Percentiles rank a stretch among this genome's conserved stretches.
These are phyloP conservation scores for Fusarium scirpi DNA, from an alignment of 2,329 filamentous ascomycete genomes.

Conservation along the genomic window DNA sequence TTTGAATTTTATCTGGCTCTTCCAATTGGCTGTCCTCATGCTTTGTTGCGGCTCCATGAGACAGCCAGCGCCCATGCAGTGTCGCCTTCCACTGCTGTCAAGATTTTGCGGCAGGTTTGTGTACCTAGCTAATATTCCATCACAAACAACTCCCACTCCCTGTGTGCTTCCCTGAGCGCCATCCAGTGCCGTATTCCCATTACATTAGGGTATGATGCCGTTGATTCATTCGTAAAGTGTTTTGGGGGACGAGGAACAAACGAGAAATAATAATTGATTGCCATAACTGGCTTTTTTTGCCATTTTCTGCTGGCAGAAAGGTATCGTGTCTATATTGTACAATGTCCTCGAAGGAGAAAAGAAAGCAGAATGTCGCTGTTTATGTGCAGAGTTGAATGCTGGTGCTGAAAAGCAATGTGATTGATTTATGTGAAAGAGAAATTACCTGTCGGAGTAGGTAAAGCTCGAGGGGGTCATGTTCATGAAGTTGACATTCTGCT, in stretches of 20 bases:
- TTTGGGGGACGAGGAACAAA: conserved; percentile 19
- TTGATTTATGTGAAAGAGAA: neutral
- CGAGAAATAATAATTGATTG: conserved; percentile 25
- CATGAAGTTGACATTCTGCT: conserved; percentile 52
- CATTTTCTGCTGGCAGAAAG: conserved; percentile 13
- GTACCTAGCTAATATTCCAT: neutral
- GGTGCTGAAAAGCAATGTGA: conserved; percentile 1
- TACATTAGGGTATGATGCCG: conserved; percentile 48
- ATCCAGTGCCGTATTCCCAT: conserved; percentile 41
- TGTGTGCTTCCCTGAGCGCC: conserved; percentile 42
- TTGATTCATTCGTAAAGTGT: conserved; percentile 42
- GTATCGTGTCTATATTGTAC: conserved; percentile 40
- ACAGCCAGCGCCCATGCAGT: neutral
- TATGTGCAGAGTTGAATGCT: conserved; percentile 27
- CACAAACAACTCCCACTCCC: conserved; percentile 19
- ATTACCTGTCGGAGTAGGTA: conserved; percentile 40
- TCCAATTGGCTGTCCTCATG: neutral
- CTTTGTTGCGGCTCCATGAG: neutral
- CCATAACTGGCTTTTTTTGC: conserved; percentile 20
- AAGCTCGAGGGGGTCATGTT: conserved; percentile 52
- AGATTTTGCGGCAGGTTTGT: neutral
- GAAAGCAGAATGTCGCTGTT: conserved; percentile 23
- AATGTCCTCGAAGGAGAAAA: conserved; percentile 23
- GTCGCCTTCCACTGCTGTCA: neutral
- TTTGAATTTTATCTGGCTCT: conserved; percentile 2